Evolutionary conservation across 108 stramenopile species (phyloP).

Genomic region (Epipyxis sp.): DNA sequence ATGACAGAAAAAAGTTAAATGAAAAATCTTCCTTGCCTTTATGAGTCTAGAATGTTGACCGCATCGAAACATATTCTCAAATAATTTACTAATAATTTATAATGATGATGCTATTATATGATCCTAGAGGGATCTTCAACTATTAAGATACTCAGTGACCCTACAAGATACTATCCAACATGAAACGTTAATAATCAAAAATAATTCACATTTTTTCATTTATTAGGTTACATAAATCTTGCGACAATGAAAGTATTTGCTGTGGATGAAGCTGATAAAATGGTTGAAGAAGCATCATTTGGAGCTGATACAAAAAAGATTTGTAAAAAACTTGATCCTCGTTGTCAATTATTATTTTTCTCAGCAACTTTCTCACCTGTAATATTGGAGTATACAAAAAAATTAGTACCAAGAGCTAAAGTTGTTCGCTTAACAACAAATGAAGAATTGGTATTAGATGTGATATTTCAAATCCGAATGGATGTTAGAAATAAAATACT

Average conservation of each 20-base stretch:
- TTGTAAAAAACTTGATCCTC: conserved; percentile 71
- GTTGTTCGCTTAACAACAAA: conserved; percentile 61
- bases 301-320: conserved; percentile 78
- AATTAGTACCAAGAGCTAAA: conserved; percentile 74
- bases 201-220: too few relatives aligned
- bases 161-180: too few relatives aligned
- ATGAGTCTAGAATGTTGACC: too few relatives aligned
- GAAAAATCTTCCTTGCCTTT: too few relatives aligned
- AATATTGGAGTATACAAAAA: conserved; percentile 77
- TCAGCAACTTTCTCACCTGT: conserved; percentile 85
- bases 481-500: too few relatives aligned
- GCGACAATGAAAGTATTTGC: conserved; percentile 71
- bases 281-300: conserved; percentile 77
- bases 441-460: conserved; percentile 78
- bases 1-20: too few relatives aligned
- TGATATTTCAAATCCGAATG: conserved; percentile 90
- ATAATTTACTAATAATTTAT: too few relatives aligned
- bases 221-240: conserved; percentile 65
- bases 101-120: too few relatives aligned
- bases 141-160: too few relatives aligned
- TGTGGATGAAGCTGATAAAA: conserved; percentile 90
- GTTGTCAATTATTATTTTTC: conserved; percentile 81
- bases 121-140: too few relatives aligned
- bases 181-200: too few relatives aligned
- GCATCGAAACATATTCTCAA: too few relatives aligned